Evolutionary conservation across 495 filamentous ascomycete genomes (phyloP).

Genomic region (Talaromyces ruber): DNA sequence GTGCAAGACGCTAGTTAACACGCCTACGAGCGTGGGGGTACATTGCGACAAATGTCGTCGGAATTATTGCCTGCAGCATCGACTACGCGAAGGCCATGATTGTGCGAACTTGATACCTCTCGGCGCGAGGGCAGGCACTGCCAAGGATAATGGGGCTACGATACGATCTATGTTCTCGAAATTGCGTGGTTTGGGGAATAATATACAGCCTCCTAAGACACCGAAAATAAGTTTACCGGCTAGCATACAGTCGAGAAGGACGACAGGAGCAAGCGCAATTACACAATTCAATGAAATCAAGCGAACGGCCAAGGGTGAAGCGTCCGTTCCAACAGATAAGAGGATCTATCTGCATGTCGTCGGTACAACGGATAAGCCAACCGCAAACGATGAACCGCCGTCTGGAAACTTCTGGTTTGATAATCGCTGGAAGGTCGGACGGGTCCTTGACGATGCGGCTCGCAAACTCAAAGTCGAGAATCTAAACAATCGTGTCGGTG

Average conservation of each 20-base stretch:
- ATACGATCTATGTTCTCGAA: slow-evolving; percentile 53
- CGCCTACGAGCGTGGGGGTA: slow-evolving; percentile 65
- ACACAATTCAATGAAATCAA: slow-evolving; percentile 67
- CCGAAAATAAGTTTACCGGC: slow-evolving; percentile 40
- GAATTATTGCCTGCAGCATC: slow-evolving; percentile 88
- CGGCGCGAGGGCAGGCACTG: slow-evolving; percentile 45
- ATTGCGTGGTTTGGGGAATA: slow-evolving; percentile 59
- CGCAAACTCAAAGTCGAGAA: slow-evolving; percentile 74
- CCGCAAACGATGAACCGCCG: slow-evolving; percentile 64
- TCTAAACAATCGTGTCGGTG: slow-evolving; percentile 71
- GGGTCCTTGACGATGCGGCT: slow-evolving; percentile 82
- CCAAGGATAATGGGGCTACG: slow-evolving; percentile 27
- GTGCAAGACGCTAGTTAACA: slow-evolving; percentile 86
- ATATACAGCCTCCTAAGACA: slow-evolving; percentile 34
- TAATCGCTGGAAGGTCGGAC: slow-evolving; percentile 77
- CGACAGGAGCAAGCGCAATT: slow-evolving; percentile 28
- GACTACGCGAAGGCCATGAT: slow-evolving; percentile 79
- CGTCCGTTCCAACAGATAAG: slow-evolving; percentile 66
- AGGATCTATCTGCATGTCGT: slow-evolving; percentile 81
- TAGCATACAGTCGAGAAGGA: slow-evolving; percentile 33
- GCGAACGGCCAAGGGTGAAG: slow-evolving; percentile 81
- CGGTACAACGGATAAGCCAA: slow-evolving; percentile 63
- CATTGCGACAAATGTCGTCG: slow-evolving; percentile 74
- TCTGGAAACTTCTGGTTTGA: slow-evolving; percentile 78
- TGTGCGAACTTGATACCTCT: slow-evolving; percentile 64